Percentiles rank a stretch among this genome's conserved stretches.
These are phyloP conservation scores for Leccinum holopus DNA, from an alignment of 1,284 basidiomycete genomes.

Conservation along the genomic window DNA sequence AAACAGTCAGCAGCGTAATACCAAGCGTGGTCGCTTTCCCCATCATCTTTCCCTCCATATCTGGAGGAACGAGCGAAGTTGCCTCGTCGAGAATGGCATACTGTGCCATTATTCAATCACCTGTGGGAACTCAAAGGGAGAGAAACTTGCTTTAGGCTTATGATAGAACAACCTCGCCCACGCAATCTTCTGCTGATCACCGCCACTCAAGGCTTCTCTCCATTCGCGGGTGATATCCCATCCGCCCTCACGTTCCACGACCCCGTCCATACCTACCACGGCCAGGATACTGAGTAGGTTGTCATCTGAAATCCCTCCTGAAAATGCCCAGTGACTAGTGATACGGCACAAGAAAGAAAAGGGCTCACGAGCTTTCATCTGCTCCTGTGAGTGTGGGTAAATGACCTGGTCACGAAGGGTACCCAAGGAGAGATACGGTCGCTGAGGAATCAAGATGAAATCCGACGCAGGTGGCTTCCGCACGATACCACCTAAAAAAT, in stretches of 20 bases:
- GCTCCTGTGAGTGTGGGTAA: constrained; percentile 79
- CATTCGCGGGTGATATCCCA: constrained; percentile 91
- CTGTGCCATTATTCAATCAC: constrained; percentile 39
- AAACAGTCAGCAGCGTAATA: constrained; percentile 90
- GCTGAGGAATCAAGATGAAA: constrained; percentile 95
- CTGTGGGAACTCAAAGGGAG: not conserved
- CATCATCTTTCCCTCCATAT: constrained; percentile 96
- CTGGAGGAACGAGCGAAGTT: constrained; percentile 89
- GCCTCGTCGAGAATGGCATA: constrained; percentile 98
- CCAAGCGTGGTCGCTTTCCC: constrained; percentile 85
- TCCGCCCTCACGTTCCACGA: constrained; percentile 95
- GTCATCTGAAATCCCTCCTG: constrained; percentile 72
- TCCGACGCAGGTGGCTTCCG: constrained; percentile 87
- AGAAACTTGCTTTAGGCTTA: constrained; percentile 69
- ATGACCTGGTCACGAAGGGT: constrained; percentile 93
- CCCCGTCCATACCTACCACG: constrained; percentile 82
- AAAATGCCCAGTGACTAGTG: constrained; percentile 7
- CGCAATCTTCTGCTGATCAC: constrained; percentile 89
- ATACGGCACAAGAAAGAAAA: not conserved
- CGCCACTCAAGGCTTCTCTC: constrained; percentile 89
- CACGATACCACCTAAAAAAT: constrained; percentile 70
- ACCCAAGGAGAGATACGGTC: constrained; percentile 91
- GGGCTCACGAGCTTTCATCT: constrained; percentile 70
- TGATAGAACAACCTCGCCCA: constrained; percentile 98
- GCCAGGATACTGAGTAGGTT: constrained; percentile 76